These are phyloP conservation scores for Claviceps sp. DNA, from an alignment of 2,329 filamentous ascomycete genomes.

Conservation along the genomic window DNA sequence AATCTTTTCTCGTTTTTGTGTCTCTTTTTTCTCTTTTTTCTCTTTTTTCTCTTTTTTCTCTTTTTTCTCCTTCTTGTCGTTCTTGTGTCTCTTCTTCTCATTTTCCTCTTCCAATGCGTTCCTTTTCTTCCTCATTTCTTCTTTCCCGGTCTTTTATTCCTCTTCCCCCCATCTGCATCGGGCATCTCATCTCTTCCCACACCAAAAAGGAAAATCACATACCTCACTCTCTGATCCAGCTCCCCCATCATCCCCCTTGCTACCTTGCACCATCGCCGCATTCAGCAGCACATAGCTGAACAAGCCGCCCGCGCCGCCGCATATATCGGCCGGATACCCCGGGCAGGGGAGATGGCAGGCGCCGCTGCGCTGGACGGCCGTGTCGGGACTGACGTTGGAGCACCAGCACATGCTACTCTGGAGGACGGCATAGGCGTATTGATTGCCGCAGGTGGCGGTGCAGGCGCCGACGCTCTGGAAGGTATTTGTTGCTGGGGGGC, in stretches of 20 bases:
- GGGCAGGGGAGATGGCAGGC: slow-evolving; percentile 1
- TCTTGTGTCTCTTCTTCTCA: too few relatives aligned
- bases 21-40: not conserved
- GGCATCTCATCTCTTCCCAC: too few relatives aligned
- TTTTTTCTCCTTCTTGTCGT: too few relatives aligned
- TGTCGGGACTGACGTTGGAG: slow-evolving; percentile 2
- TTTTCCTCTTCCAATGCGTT: too few relatives aligned
- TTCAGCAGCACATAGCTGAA: slow-evolving; percentile 4
- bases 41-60: too few relatives aligned
- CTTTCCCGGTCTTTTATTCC: too few relatives aligned
- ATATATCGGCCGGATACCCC: slow-evolving; percentile 4
- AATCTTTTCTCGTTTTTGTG: not conserved
- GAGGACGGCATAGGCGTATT: slow-evolving; percentile 1
- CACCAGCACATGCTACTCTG: slow-evolving; percentile 5
- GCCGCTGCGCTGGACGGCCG: not conserved
- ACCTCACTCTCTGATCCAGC: not conserved
- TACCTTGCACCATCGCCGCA: not conserved
- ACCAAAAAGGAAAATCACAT: not conserved
- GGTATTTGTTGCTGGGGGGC: not conserved
- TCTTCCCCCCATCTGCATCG: too few relatives aligned
- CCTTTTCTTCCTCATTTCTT: too few relatives aligned
- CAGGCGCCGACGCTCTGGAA: slow-evolving; percentile 4
- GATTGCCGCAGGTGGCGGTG: not conserved
- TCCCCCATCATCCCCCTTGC: not conserved
- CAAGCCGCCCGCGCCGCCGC: not conserved